Percentiles rank a stretch among this genome's conserved stretches.
Evolutionary conservation across 2,329 filamentous ascomycete species (phyloP).

Genomic region (Chaetomium strumarium): DNA sequence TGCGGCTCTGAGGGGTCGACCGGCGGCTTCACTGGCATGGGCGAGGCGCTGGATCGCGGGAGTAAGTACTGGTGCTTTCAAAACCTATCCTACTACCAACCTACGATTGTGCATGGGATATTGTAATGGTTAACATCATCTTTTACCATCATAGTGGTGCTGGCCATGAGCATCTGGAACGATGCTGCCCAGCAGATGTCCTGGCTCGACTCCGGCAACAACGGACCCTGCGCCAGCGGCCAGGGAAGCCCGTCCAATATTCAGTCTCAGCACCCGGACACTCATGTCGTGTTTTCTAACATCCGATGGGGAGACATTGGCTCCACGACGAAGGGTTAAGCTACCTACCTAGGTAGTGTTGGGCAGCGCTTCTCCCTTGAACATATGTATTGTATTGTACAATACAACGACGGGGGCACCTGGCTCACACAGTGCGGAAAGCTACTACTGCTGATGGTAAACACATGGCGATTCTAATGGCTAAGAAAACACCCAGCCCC

Average conservation of each 20-base stretch:
- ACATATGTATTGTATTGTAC: no score
- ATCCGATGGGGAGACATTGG: background rate
- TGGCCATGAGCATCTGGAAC: background rate
- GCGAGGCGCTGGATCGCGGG: conserved; percentile 37
- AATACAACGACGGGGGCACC: no score
- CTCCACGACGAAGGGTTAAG: background rate
- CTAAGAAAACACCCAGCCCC: no score
- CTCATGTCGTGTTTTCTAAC: background rate
- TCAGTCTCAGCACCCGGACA: background rate
- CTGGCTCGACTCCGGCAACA: background rate
- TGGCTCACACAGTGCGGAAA: no score
- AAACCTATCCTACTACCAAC: background rate
- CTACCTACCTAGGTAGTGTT: background rate
- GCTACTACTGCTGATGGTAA: no score
- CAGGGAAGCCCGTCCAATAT: background rate
- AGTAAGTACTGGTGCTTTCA: conserved; percentile 26
- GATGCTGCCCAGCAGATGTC: background rate
- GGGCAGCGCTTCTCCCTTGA: background rate
- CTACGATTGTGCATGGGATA: background rate
- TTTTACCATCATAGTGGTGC: background rate
- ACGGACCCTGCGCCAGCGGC: background rate
- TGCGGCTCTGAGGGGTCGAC: background rate
- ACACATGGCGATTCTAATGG: no score
- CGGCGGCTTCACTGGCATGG: conserved; percentile 25
- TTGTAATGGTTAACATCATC: background rate